A percentile compares a stretch with the other conserved stretches of the same genome.
phyloP scores from a whole-genome alignment of 345 rosid genomes.

The Syzygium aromaticum region DNA sequence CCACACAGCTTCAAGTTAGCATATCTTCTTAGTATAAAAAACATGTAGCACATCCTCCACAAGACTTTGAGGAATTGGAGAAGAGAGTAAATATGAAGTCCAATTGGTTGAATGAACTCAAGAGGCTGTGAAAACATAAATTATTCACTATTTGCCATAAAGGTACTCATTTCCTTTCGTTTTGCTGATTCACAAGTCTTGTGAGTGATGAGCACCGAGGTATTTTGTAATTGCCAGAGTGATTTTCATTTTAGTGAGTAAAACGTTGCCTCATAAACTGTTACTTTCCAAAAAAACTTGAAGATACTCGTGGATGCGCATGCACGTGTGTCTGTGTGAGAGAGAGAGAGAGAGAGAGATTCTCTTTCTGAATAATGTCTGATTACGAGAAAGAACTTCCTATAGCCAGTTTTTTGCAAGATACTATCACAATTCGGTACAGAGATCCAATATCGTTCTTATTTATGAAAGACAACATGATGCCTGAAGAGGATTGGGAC shows the following conservation, averaged over 20 bases:
- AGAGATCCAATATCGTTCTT: neutral
- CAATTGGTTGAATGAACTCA: neutral
- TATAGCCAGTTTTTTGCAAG: neutral
- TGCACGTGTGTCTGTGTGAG: neutral
- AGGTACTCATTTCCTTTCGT: neutral
- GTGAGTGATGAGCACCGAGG: neutral
- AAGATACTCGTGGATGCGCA: rapidly evolving
- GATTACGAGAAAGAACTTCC: neutral
- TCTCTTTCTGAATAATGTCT: neutral
- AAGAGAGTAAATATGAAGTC: neutral
- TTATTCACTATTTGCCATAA: neutral
- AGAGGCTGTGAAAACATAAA: neutral
- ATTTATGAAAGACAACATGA: neutral
- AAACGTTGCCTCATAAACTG: rapidly evolving
- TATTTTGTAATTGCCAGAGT: neutral
- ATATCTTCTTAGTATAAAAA: neutral
- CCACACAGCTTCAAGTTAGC: neutral
- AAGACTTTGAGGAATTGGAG: neutral
- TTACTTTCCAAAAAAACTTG: neutral
- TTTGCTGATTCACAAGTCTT: neutral
- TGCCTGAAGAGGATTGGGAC: neutral
- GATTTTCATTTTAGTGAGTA: neutral
- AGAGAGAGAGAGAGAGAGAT: neutral
- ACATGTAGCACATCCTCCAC: neutral
- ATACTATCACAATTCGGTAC: neutral